Base-by-base conservation (phyloP, 306 rosid species). In the Delonix regia region DNA sequence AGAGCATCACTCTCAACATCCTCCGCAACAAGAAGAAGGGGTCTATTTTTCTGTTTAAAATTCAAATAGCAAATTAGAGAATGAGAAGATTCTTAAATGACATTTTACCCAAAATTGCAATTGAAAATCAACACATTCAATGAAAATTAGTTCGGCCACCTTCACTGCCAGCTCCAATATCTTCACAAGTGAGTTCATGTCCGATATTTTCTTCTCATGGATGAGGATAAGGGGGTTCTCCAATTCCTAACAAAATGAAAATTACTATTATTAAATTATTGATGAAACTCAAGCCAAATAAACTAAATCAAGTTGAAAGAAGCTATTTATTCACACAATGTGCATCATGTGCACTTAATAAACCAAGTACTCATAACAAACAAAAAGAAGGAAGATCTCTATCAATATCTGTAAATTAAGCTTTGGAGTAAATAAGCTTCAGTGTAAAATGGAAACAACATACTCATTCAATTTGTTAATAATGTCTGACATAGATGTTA, bases 11-110 rank as follows among this genome's bases (percentile, higher is more conserved):
- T 83, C 71, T 95, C 98, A 44, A 95, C 93, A 86, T 92, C 99
- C 88, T 95, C 99, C 0, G 99, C 99, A 63, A 95, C 96, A 81
- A 95, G 77, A 71, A 95, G 93, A 74, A 95, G 95, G 68, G 97
- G 88, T 83, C 98, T 91, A 55, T 84, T 86, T 53, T 85, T 85
- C 97, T 95, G 91, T 78, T 72, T 49, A 81, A 65, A 75, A 81
- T 65, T 63, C 55, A 62, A 51, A 80, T 48, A 75, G 42, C 28
- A 57, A 71, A 69, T 25, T 53, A 38, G 81, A 74, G 62, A 55
- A 78, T 75, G 63, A 88, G 79, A 71, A 63, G 33, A 51, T 19
- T 63, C 69, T 27, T 18, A 56, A 11, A 28, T 67, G 18, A 25
- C 27, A 33, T 55, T 48, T 72, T 19, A 64, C 74, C 25, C 74